Percentiles rank a stretch among this genome's conserved stretches.
phyloP scores from a whole-genome alignment of 2,329 filamentous ascomycete genomes.

The Pezicula rhizophila region DNA sequence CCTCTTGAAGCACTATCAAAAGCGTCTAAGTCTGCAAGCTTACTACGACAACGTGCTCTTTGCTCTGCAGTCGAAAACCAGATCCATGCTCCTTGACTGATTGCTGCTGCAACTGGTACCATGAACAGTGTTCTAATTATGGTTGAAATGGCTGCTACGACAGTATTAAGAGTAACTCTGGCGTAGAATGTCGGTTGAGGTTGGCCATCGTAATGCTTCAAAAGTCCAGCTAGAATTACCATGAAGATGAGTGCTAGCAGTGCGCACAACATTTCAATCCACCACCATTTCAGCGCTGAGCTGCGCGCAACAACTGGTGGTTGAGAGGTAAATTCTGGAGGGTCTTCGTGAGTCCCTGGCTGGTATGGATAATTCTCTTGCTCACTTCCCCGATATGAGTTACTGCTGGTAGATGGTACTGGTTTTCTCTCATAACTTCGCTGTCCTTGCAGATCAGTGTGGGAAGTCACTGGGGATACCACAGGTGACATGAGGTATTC shows the following conservation, averaged over 20 bases:
- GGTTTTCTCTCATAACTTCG: too few relatives aligned
- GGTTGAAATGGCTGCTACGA: background rate
- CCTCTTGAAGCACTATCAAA: conserved; percentile 1
- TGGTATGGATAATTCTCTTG: too few relatives aligned
- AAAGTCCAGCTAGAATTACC: background rate
- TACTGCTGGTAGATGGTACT: too few relatives aligned
- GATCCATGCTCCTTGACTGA: background rate
- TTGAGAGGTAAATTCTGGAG: too few relatives aligned
- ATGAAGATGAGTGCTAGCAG: background rate
- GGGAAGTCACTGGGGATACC: too few relatives aligned
- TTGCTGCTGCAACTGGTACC: background rate
- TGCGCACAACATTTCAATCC: background rate
- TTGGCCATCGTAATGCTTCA: background rate
- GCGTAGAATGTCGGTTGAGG: background rate
- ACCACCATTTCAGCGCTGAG: background rate
- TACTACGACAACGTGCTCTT: background rate
- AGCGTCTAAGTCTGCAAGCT: background rate
- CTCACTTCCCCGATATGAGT: too few relatives aligned
- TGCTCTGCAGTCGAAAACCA: background rate
- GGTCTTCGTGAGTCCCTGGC: too few relatives aligned
- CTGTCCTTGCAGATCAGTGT: too few relatives aligned
- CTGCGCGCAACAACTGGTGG: too few relatives aligned
- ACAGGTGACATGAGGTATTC: too few relatives aligned
- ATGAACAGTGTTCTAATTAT: background rate
- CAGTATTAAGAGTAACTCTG: background rate